These are phyloP conservation scores for Peronospora belbahrii DNA, from an alignment of 352 stramenopile genomes.

Conservation along the genomic window DNA sequence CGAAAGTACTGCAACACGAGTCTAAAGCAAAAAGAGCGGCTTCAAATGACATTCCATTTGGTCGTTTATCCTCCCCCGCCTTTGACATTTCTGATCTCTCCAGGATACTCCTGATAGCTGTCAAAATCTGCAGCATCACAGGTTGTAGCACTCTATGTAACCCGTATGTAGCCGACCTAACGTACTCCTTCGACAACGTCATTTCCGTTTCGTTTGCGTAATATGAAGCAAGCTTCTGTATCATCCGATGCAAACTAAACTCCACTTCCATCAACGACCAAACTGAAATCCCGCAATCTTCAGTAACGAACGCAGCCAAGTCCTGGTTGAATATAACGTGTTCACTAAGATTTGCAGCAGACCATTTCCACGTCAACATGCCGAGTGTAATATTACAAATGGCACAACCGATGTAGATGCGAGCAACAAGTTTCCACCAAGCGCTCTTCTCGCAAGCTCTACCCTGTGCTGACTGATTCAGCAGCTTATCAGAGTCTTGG, in stretches of 20 bases:
- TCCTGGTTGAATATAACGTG: neutral
- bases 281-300: slow-evolving; percentile 19
- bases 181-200: slow-evolving; percentile 32
- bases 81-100: neutral
- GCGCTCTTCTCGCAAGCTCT: slow-evolving; percentile 12
- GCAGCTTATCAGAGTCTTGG: slow-evolving; percentile 21
- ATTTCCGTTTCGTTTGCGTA: slow-evolving; percentile 22
- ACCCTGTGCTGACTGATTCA: slow-evolving; percentile 10
- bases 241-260: slow-evolving; percentile 43
- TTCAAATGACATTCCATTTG: slow-evolving; percentile 32
- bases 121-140: slow-evolving; percentile 16
- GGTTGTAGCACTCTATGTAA: slow-evolving; percentile 33
- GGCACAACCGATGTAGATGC: slow-evolving; percentile 41
- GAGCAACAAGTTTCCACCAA: slow-evolving; percentile 40
- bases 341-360: neutral
- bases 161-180: slow-evolving; percentile 23
- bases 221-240: slow-evolving; percentile 29
- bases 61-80: neutral
- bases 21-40: slow-evolving; percentile 33
- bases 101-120: slow-evolving; percentile 10
- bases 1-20: slow-evolving; percentile 19
- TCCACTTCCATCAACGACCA: slow-evolving; percentile 52
- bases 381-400: slow-evolving; percentile 41
- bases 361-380: slow-evolving; percentile 14
- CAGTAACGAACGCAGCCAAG: neutral